Conservation (phyloP, 768 basidiomycete genomes). For the Lactarius sanguifluus region DNA sequence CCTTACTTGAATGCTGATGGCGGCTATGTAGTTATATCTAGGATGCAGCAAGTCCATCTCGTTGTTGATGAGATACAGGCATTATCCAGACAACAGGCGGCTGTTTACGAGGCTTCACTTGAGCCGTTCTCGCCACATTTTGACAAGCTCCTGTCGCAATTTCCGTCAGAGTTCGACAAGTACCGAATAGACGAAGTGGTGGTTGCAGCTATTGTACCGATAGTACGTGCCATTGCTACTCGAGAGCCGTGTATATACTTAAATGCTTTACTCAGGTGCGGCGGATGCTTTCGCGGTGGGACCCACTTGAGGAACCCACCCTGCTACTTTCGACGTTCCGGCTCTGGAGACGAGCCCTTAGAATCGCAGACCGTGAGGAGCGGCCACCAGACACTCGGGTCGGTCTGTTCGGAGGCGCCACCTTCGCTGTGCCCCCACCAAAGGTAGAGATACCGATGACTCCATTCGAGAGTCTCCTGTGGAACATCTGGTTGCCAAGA, state of each 20-base stretch:
- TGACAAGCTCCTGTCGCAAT: constrained; percentile 68
- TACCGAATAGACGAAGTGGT: constrained; percentile 89
- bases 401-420: constrained; percentile 56
- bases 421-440: constrained; percentile 35
- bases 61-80: constrained; percentile 70
- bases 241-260: background rate
- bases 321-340: constrained; percentile 64
- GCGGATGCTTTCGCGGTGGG: constrained; percentile 73
- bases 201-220: constrained; percentile 86
- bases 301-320: constrained; percentile 77
- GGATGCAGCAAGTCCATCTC: constrained; percentile 73
- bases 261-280: constrained; percentile 48
- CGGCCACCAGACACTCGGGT: constrained; percentile 45
- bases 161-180: constrained; percentile 67
- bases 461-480: constrained; percentile 89
- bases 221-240: constrained; percentile 41
- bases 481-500: constrained; percentile 94
- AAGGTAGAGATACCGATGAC: constrained; percentile 73
- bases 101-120: constrained; percentile 68
- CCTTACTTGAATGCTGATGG: constrained; percentile 12
- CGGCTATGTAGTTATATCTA: constrained; percentile 60
- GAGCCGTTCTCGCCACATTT: constrained; percentile 73
- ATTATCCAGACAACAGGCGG: constrained; percentile 62
- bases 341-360: constrained; percentile 67
- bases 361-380: constrained; percentile 52